A percentile compares a stretch with the other conserved stretches of the same genome.
These are phyloP conservation scores for Hyphodiscus hymeniophilus DNA, from an alignment of 495 filamentous ascomycete genomes.

Conservation along the genomic window DNA sequence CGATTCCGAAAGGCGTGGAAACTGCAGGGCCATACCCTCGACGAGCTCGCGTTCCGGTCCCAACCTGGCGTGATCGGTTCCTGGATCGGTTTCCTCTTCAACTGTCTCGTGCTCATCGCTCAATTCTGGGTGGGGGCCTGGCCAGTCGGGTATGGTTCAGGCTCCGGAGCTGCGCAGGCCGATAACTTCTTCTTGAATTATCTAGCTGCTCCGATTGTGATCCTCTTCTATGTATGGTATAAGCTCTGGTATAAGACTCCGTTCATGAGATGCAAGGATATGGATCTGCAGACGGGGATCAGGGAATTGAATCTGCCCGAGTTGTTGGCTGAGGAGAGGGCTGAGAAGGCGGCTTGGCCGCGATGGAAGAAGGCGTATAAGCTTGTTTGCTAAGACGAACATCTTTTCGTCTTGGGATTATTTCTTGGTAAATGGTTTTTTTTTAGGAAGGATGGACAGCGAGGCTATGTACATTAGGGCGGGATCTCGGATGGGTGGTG, in stretches of 20 bases:
- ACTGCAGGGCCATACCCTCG: constrained; percentile 55
- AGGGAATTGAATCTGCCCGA: constrained; percentile 75
- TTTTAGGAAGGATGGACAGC: too few species aligned
- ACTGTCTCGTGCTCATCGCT: constrained; percentile 72
- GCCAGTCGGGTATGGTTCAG: constrained; percentile 52
- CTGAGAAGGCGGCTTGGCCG: constrained; percentile 71
- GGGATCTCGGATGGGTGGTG: too few species aligned
- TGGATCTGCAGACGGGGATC: constrained; percentile 81
- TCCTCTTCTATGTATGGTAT: constrained; percentile 65
- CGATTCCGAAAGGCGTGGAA: constrained; percentile 79
- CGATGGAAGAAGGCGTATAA: constrained; percentile 73
- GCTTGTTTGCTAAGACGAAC: constrained; percentile 37
- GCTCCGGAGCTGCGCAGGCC: constrained; percentile 34
- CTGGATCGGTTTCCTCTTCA: constrained; percentile 75
- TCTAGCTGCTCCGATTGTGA: constrained; percentile 71
- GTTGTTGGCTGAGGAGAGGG: constrained; percentile 65
- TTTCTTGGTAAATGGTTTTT: too few species aligned
- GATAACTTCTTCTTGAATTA: constrained; percentile 71
- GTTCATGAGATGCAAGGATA: constrained; percentile 54
- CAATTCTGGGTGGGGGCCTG: constrained; percentile 92
- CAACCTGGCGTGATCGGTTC: constrained; percentile 77
- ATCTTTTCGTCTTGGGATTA: too few species aligned
- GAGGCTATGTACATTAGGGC: too few species aligned
- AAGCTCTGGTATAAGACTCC: constrained; percentile 66
- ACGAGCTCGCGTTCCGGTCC: constrained; percentile 72